Base-by-base conservation (phyloP, 2,329 filamentous ascomycete species). In the Exophiala spinifera region DNA sequence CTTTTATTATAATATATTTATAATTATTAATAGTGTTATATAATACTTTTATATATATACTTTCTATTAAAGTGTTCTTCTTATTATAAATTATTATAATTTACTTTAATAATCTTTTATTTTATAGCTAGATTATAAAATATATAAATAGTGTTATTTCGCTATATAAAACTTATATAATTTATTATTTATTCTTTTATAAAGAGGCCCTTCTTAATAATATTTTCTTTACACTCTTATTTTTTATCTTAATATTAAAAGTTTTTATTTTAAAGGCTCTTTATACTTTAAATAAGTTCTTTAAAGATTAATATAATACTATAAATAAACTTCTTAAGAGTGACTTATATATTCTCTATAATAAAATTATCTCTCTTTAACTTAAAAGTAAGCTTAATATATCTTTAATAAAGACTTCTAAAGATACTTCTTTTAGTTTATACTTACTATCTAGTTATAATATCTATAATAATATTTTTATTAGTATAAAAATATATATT, bases 61-160 rank as follows among this genome's bases (percentile, higher is more conserved):
- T 37, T 3, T 28, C 31, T 8, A 3, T 36, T 31, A 39, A 50
- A 55, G 21, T 57, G 42, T n/a, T 46, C 46, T 44, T 11, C 46
- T 14, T 54, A 14, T 21, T 49, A 53, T 3, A 19, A 44, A 34
- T 56, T 46, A 49, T 56, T 43, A 46, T 56, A 40, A 44, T 48
- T 44, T 5, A 40, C 28, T 31, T 36, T 8, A 8, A 56, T 20
- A 28, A 56, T 54, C 23, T 56, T 23, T 33, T 13, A 40, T 21
- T 31, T 23, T 20, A 46, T 53, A 7, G 37, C 33, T 34, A n/a
- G 17, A n/a, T 49, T 28, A 14, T 43, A 19, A 10, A 23, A 21
- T 6, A 56, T 40, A 53, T 56, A 56, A 8, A 53, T 19, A 4
- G 11, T 3, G n/a, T 34, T 23, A 14, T 48, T 33, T 4, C n/a